Base-by-base conservation (phyloP, 805 yeast genomes). In the Wickerhamiella shivajii region DNA sequence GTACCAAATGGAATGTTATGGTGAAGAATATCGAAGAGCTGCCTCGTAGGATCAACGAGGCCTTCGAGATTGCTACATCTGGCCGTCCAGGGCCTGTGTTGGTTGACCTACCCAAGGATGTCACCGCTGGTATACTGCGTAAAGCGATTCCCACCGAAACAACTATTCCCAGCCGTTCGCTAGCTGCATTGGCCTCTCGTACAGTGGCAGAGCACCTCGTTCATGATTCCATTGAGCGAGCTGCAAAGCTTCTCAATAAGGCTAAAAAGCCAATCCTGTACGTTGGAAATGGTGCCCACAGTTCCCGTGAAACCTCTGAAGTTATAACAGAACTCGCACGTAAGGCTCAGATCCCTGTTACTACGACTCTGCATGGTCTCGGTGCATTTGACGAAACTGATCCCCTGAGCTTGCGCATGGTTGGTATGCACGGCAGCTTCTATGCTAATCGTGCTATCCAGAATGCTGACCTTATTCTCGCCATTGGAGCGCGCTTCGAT, bases 1-100 rank as follows among this genome's bases (percentile, higher is more conserved):
- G 98, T 66, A 84, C 98, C 40, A 90, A 90, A 59, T 90, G 98
- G 98, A 90, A 92, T 53, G 96, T 85, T 24, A 90, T 90, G 98
- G 96, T 90, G 39, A 90, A 83, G 59, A 70, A 70, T 52, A 87
- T 90, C 33, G 87, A 85, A 35, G 98, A 90, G 60, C 66, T 90
- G 46, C 98, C 98, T 41, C 71, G 81, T 50, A 71, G 97, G 53
- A 87, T 90, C 53, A 87, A 90, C 56, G 98, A 90, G 63, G 97
- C 97, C 18, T 90, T 90, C 50, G 96, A 87, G 63, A 90, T 90
- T 44, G 97, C 97, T 40, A 77, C 80, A 27, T 61, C 79, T 38
- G 98, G 98, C 30, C 74, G 98, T 58, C 98, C 98, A 33, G 98
- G 98, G 41, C 98, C 98, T 10, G 98, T 90, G 34, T 68, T 90